Percentiles rank a stretch among this genome's conserved stretches.
Evolutionary conservation across 2,329 filamentous ascomycete species (phyloP).

Genomic region (Pseudopyrenochaeta lycopersici): DNA sequence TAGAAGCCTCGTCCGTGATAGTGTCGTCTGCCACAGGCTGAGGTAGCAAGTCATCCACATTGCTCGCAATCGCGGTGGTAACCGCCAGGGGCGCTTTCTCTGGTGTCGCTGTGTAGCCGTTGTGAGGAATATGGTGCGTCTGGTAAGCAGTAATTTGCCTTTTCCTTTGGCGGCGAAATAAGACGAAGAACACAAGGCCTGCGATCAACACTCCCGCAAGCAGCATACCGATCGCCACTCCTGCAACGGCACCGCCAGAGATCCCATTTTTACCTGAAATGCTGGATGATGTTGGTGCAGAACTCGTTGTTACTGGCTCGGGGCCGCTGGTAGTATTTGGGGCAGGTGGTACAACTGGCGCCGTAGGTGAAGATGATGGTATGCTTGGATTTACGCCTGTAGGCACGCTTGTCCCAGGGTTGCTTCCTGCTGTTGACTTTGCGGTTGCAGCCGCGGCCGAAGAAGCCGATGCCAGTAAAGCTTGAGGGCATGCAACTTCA

Average conservation of each 20-base stretch:
- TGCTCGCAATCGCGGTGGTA: neutral
- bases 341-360: too few species aligned
- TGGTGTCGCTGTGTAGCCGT: neutral
- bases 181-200: neutral
- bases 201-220: constrained; percentile 25
- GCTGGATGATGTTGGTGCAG: too few species aligned
- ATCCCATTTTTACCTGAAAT: constrained; percentile 6
- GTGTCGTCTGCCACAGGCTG: constrained; percentile 33
- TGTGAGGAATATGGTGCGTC: neutral
- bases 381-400: too few species aligned
- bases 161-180: constrained; percentile 19
- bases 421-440: too few species aligned
- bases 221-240: constrained; percentile 28
- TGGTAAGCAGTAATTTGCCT: neutral
- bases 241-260: constrained; percentile 21
- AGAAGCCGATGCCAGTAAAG: too few species aligned
- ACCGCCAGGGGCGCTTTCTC: neutral
- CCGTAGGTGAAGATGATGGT: too few species aligned
- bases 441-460: too few species aligned
- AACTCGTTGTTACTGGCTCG: too few species aligned
- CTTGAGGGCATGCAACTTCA: too few species aligned
- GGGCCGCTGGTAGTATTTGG: too few species aligned
- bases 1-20: constrained; percentile 27
- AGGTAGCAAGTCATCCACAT: constrained; percentile 26
- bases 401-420: too few species aligned